A percentile compares a stretch with the other conserved stretches of the same genome.
These are phyloP conservation scores for Leccinum subgranulosum DNA, from an alignment of 768 basidiomycete genomes.

Conservation along the genomic window DNA sequence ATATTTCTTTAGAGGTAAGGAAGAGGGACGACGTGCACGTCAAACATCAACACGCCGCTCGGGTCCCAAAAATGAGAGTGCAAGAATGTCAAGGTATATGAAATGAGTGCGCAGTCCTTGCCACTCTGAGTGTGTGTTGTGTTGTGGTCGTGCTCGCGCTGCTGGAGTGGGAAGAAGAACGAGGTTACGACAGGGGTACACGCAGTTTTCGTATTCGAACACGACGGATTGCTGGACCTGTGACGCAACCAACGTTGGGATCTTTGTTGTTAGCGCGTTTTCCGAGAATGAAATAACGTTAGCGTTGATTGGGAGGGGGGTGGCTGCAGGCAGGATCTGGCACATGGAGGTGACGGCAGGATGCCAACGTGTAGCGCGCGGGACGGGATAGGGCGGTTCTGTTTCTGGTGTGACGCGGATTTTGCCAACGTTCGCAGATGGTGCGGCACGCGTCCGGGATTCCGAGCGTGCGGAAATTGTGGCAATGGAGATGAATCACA, in stretches of 20 bases:
- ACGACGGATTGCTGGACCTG: not conserved
- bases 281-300: slow-evolving; percentile 16
- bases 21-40: not conserved
- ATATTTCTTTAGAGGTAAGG: slow-evolving; percentile 4
- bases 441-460: not conserved
- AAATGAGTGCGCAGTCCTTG: slow-evolving; percentile 13
- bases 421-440: not conserved
- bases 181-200: slow-evolving; percentile 10
- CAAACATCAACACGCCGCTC: not conserved
- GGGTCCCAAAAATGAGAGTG: not conserved
- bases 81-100: slow-evolving; percentile 6
- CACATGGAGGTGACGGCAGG: slow-evolving; percentile 1
- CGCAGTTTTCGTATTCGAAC: slow-evolving; percentile 11
- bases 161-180: slow-evolving; percentile 14
- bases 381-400: not conserved
- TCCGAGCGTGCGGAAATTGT: slow-evolving; percentile 9
- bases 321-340: not conserved
- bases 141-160: not conserved
- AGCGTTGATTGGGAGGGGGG: not conserved
- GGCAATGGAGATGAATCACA: not conserved
- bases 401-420: too few species aligned
- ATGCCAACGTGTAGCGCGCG: not conserved
- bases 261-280: too few species aligned
- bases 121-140: not conserved
- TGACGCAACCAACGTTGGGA: not conserved